A percentile compares a stretch with the other conserved stretches of the same genome.
Evolutionary conservation across 1,284 basidiomycete genomes (phyloP).

Genomic region (Trichosporon sp.): DNA sequence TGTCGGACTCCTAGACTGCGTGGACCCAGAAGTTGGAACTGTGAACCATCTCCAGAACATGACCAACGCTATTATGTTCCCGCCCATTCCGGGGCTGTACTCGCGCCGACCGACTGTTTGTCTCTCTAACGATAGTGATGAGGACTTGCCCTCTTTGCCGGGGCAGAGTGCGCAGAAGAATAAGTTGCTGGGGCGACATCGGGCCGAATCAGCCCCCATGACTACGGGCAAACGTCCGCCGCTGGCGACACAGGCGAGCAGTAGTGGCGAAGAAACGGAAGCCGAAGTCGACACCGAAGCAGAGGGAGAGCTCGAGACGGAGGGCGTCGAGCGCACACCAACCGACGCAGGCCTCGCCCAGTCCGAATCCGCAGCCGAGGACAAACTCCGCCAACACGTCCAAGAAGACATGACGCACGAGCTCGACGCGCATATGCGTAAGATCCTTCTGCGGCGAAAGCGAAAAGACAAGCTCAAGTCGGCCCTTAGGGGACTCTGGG

Average conservation of each 20-base stretch:
- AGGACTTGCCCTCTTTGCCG: too few relatives aligned
- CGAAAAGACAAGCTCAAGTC: constrained; percentile 60
- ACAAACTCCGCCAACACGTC: neutral
- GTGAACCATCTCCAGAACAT: constrained; percentile 47
- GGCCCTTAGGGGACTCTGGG: constrained; percentile 67
- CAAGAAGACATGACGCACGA: constrained; percentile 21
- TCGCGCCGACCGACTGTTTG: constrained; percentile 37
- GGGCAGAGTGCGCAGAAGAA: too few relatives aligned
- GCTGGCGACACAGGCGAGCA: neutral
- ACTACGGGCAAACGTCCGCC: neutral
- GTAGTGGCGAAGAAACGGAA: neutral
- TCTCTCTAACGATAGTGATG: constrained; percentile 23
- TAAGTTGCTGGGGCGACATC: neutral
- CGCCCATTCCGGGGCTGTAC: constrained; percentile 41
- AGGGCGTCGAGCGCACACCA: neutral
- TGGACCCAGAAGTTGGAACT: constrained; percentile 40
- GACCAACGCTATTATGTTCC: constrained; percentile 45
- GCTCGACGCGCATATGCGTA: constrained; percentile 61
- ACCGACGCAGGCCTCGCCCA: neutral
- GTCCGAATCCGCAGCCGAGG: neutral
- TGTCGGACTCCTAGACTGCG: constrained; percentile 39
- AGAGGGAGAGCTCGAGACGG: neutral
- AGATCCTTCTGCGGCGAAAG: constrained; percentile 55
- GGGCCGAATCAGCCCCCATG: neutral
- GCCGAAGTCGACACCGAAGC: neutral